phyloP scores from a whole-genome alignment of 2,329 filamentous ascomycete species.

The Clonostachys chloroleuca region DNA sequence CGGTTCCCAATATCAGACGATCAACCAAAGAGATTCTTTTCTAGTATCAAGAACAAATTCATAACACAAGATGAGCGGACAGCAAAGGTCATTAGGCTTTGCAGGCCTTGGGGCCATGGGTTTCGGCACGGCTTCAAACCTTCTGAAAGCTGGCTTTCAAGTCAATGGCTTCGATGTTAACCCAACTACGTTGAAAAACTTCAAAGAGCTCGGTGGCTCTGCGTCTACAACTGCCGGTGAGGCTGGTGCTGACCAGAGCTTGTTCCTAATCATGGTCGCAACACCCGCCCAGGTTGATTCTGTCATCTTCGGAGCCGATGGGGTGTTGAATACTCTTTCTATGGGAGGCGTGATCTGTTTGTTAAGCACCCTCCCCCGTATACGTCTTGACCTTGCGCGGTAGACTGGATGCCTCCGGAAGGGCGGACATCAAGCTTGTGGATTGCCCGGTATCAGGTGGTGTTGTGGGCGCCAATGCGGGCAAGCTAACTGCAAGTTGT shows the following conservation, averaged over 20 bases:
- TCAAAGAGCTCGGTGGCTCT: constrained; percentile 57
- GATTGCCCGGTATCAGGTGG: constrained; percentile 19
- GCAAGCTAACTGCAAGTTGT: constrained; percentile 57
- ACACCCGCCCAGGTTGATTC: constrained; percentile 64
- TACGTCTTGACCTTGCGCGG: constrained; percentile 59
- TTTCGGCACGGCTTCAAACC: constrained; percentile 73
- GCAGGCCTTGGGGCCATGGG: constrained; percentile 79
- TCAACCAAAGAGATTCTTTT: no score
- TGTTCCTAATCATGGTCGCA: constrained; percentile 72
- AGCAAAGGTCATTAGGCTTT: constrained; percentile 37
- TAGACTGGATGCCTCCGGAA: constrained; percentile 47
- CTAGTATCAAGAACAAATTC: no score
- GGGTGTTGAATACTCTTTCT: constrained; percentile 44
- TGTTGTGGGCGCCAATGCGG: constrained; percentile 42
- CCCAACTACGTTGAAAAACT: constrained; percentile 59
- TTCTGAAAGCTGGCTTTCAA: constrained; percentile 60
- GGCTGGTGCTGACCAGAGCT: constrained; percentile 53
- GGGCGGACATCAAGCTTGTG: constrained; percentile 52
- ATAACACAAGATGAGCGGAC: no score
- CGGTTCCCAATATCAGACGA: no score
- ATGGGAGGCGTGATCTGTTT: constrained; percentile 57
- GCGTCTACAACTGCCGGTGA: constrained; percentile 55
- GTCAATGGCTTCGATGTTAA: constrained; percentile 72
- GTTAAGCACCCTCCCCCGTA: constrained; percentile 68
- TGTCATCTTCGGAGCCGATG: constrained; percentile 56